These are phyloP conservation scores for Emergomyces orientalis DNA, from an alignment of 2,329 filamentous ascomycete species.

Conservation along the genomic window DNA sequence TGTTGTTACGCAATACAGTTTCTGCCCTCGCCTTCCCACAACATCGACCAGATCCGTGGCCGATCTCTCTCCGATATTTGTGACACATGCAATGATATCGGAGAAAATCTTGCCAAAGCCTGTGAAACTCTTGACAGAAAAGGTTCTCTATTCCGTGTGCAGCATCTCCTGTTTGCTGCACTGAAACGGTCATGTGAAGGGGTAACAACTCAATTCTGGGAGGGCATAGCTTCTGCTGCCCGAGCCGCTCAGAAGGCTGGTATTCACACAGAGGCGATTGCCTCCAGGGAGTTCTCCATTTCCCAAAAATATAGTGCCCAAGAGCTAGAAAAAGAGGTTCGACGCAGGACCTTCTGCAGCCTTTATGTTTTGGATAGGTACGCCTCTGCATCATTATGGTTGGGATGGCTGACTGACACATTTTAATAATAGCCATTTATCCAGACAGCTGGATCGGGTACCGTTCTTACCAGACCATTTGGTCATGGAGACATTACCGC, in stretches of 20 bases:
- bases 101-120: neutral
- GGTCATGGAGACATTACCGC: neutral
- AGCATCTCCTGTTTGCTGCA: neutral
- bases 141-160: neutral
- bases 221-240: neutral
- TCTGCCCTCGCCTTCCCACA: neutral
- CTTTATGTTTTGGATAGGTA: slow-evolving; percentile 2
- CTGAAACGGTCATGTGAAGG: neutral
- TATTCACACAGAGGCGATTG: neutral
- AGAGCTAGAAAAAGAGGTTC: neutral
- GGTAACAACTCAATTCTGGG: slow-evolving; percentile 3
- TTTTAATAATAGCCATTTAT: neutral
- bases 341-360: neutral
- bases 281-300: neutral
- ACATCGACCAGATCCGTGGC: neutral
- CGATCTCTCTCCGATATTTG: neutral
- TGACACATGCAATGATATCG: neutral
- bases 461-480: neutral
- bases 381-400: neutral
- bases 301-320: neutral
- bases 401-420: neutral
- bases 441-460: neutral
- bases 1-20: neutral
- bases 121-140: neutral
- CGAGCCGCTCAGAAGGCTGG: slow-evolving; percentile 4